Evolutionary conservation across 768 basidiomycete genomes (phyloP), one percentile per base, ranked within the genome.

Genomic region (Boletus rubroflammeus): DNA sequence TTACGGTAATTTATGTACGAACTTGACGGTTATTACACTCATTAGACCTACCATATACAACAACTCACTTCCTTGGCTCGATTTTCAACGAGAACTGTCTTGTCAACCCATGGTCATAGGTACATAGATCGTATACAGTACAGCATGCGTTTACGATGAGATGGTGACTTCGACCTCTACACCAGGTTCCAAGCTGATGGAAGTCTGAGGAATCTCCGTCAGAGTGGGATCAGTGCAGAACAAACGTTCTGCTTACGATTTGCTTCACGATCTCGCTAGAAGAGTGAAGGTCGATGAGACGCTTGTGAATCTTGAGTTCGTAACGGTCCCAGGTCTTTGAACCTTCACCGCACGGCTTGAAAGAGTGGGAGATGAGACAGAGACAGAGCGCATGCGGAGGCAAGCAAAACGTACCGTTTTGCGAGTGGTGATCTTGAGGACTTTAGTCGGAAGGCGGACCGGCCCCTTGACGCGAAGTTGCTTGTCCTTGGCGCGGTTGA

Each of bases 291-390:
- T 99, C 97, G 69, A 99, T 98, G 73, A 99, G 82, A 68, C 97
- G 91, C 81, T 99, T 99, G 88, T 99, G 96, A 58, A 99, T 81
- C 81, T 95, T 95, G 78, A 99, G 87, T 78, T 99, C 96, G 78
- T 94, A 98, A 67, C 92, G 86, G 78, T 99, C 97, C 97, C 97
- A 99, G 71, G 97, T 99, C 87, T 99, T 99, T 65, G 97, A 98
- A 81, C 97, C 97, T 78, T 98, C 97, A 92, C 97, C 97, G 71
- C 97, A 98, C 76, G 97, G 91, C 92, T 97, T n/a, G 65, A 39
- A 39, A 19, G 45, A 23, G 21, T 17, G 38, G 19, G 17, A 1
- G 41, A 43, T 47, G 32, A 48, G 25, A 54, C 36, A 47, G 57
- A 25, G 35, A 51, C 50, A 4, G 4, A 29, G 15, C 5, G 7